Evolutionary conservation across 106 monocot species (phyloP).

Genomic region (Platanthera guangdongensis): DNA sequence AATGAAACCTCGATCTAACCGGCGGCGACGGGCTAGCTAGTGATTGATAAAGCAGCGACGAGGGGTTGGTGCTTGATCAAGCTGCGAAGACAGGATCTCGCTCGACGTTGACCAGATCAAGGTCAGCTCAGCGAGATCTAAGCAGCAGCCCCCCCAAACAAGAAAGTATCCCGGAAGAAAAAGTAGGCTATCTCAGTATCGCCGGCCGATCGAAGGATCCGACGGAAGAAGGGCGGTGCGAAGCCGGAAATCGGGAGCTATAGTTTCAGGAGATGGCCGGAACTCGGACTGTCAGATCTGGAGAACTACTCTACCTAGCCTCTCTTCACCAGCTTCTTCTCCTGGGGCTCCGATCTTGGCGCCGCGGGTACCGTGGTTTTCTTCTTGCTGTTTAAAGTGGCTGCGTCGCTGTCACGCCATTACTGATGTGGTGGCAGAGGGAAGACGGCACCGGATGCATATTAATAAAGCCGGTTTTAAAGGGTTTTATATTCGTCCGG

Average conservation of each 20-base stretch:
- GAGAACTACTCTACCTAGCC: neutral
- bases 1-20: neutral
- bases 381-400: neutral
- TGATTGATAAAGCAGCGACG: neutral
- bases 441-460: too few species aligned
- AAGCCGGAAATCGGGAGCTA: neutral
- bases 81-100: neutral
- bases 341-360: neutral
- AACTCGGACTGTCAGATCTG: neutral
- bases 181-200: neutral
- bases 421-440: too few species aligned
- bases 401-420: neutral
- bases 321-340: neutral
- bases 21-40: neutral
- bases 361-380: neutral
- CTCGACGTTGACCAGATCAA: neutral
- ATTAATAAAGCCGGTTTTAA: too few species aligned
- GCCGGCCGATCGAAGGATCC: neutral
- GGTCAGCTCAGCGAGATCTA: neutral
- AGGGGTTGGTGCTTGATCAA: neutral
- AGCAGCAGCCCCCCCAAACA: neutral
- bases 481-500: too few species aligned
- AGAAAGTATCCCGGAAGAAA: neutral
- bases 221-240: neutral
- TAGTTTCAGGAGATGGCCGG: neutral